Conservation (phyloP, 164 flowering plant species). For the Macadamia integrifolia region DNA sequence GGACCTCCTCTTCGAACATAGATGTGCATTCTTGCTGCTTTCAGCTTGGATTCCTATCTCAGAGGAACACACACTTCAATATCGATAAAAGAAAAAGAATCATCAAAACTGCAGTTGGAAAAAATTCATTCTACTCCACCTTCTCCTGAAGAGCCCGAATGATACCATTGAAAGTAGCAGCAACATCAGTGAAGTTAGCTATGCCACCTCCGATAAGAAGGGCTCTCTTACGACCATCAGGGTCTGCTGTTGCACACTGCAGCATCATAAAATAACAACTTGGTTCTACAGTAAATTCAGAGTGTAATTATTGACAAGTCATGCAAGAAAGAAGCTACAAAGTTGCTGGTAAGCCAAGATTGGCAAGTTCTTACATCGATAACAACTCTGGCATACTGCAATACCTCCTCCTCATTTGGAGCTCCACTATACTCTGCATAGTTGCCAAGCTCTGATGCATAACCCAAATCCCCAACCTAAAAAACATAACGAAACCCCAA, state of each 20-base stretch:
- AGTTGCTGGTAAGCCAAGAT: not conserved
- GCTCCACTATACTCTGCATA: constrained; percentile 98
- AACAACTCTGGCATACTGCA: constrained; percentile 91
- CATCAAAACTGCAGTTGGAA: not conserved
- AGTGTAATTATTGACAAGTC: constrained; percentile 1
- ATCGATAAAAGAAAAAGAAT: not conserved
- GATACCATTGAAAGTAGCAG: constrained; percentile 84
- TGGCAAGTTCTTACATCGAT: constrained; percentile 55
- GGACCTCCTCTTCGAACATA: constrained; percentile 97
- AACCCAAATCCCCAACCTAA: constrained; percentile 91
- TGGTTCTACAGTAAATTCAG: not conserved
- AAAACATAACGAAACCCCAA: not conserved
- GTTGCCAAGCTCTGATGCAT: constrained; percentile 86
- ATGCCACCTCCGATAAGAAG: constrained; percentile 91
- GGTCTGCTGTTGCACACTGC: constrained; percentile 81
- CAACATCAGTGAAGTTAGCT: constrained; percentile 93
- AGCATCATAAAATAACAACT: constrained; percentile 3
- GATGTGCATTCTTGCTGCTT: constrained; percentile 85
- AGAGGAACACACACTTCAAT: not conserved
- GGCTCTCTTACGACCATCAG: constrained; percentile 85
- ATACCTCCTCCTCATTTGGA: constrained; percentile 90
- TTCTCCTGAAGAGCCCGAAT: constrained; percentile 69
- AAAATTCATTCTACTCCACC: constrained; percentile 19
- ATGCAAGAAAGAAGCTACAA: not conserved
- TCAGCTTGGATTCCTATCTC: constrained; percentile 63